Percentiles rank a stretch among this genome's conserved stretches.
phyloP scores from a whole-genome alignment of 176 grass and related monocot species.

The Cymbopogon citratus region DNA sequence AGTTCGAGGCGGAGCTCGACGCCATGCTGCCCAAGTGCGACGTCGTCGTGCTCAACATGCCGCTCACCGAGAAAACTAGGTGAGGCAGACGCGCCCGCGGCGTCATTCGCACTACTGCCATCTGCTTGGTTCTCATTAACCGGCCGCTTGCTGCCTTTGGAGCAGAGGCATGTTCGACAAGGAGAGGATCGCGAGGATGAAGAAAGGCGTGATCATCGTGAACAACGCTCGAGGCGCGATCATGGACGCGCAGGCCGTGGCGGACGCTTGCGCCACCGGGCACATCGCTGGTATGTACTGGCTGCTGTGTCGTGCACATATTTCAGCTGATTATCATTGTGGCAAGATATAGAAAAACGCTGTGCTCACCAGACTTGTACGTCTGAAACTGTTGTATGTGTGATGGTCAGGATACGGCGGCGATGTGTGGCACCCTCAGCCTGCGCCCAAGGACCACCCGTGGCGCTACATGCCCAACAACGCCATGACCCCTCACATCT shows the following conservation, averaged over 20 bases:
- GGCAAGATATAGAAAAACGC: background rate
- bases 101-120: background rate
- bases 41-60: conserved; percentile 49
- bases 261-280: conserved; percentile 52
- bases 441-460: conserved; percentile 74
- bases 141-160: background rate
- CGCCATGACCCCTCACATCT: conserved; percentile 78
- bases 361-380: background rate
- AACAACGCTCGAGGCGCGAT: conserved; percentile 81
- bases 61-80: conserved; percentile 51
- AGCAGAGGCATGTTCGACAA: conserved; percentile 72
- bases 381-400: background rate
- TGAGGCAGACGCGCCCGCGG: background rate
- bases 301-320: background rate
- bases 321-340: background rate
- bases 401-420: conserved; percentile 56
- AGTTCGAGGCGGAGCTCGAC: conserved; percentile 45
- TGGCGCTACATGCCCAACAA: conserved; percentile 90
- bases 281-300: conserved; percentile 50
- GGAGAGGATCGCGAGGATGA: conserved; percentile 73
- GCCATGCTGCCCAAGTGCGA: conserved; percentile 53
- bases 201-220: conserved; percentile 70
- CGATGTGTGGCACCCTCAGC: conserved; percentile 70
- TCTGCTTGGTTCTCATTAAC: background rate
- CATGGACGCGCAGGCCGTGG: conserved; percentile 75